phyloP scores from a whole-genome alignment of 2,329 filamentous ascomycete genomes.

The Oidium heveae region DNA sequence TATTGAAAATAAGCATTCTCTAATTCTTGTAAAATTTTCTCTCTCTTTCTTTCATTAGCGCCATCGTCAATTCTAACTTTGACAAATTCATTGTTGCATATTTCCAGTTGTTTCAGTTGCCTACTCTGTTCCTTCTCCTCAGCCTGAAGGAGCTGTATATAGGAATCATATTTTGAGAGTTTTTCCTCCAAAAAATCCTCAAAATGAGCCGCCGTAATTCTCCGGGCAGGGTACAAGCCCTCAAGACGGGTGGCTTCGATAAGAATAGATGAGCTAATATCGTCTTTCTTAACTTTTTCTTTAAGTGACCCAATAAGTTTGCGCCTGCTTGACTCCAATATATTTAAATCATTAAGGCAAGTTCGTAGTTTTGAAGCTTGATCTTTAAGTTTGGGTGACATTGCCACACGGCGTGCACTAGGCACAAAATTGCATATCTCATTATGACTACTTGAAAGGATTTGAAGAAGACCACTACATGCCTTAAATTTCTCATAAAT shows the following conservation, averaged over 20 bases:
- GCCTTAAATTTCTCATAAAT: slow-evolving; percentile 48
- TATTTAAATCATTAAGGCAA: slow-evolving; percentile 60
- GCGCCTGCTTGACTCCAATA: slow-evolving; percentile 56
- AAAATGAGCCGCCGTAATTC: slow-evolving; percentile 71
- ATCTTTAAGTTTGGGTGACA: slow-evolving; percentile 57
- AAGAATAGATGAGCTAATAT: slow-evolving; percentile 67
- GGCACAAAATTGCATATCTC: slow-evolving; percentile 75
- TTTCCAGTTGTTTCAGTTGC: slow-evolving; percentile 40
- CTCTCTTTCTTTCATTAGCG: slow-evolving; percentile 42
- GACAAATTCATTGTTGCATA: slow-evolving; percentile 58
- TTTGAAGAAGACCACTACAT: slow-evolving; percentile 46
- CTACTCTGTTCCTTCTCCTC: slow-evolving; percentile 57
- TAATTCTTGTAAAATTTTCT: slow-evolving; percentile 62
- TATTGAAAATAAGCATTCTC: slow-evolving; percentile 90
- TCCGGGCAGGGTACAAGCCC: slow-evolving; percentile 60
- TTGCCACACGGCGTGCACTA: slow-evolving; percentile 51
- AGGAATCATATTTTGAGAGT: slow-evolving; percentile 57
- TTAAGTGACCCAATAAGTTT: slow-evolving; percentile 57
- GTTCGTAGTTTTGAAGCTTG: slow-evolving; percentile 55
- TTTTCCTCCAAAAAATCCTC: slow-evolving; percentile 73
- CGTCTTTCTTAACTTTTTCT: slow-evolving; percentile 61
- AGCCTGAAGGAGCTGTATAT: slow-evolving; percentile 42
- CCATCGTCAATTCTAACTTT: slow-evolving; percentile 33
- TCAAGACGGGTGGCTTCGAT: slow-evolving; percentile 66
- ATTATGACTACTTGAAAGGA: slow-evolving; percentile 58